Evolutionary conservation across 2,329 filamentous ascomycete species (phyloP), one percentile per base, ranked within the genome.

Genomic region (Bipolaris bicolor): DNA sequence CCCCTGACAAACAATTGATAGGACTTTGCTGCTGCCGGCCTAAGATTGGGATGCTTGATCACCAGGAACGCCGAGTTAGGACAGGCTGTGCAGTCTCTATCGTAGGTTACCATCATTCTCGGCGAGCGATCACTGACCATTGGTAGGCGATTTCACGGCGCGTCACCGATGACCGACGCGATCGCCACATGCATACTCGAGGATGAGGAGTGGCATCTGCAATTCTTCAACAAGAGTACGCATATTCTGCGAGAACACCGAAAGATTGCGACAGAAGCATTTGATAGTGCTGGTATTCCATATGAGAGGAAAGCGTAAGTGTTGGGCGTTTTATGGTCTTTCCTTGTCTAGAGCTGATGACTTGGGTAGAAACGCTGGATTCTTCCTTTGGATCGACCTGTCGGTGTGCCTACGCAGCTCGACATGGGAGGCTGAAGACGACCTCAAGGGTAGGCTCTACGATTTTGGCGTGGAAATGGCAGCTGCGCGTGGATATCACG

Each of bases 311-410:
- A 57, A 36, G 49, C 54, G 54, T 57, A 34, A 43, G 54, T 57
- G n/a, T 4, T 36, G 13, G 6, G 7, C 9, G 18, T 4, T 36
- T 7, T 41, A 13, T 20, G 11, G 9, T 18, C 4, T 11, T 31
- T 7, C 13, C 6, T 13, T 15, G 18, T 11, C 18, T 7, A 4
- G 20, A 22, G 33, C 37, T 57, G 16, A 57, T 29, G n/a, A 15
- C 1, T 18, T 18, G 16, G 13, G 81, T 0, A 77, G 73, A 4
- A 86, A 86, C 58, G 84, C 84, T 0, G 84, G 82, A 0, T 85
- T 86, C 63, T 87, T 87, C 64, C 60, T 87, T 2, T 86, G 81
- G 77, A 68, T 84, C 2, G 78, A 86, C 64, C 64, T 87, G 1
- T 66, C 56, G 18, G 51, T 47, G 2, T 70, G 57, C 52, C 40